Evolutionary conservation across 345 rosid species (phyloP).

Genomic region (Orychophragmus violaceus): DNA sequence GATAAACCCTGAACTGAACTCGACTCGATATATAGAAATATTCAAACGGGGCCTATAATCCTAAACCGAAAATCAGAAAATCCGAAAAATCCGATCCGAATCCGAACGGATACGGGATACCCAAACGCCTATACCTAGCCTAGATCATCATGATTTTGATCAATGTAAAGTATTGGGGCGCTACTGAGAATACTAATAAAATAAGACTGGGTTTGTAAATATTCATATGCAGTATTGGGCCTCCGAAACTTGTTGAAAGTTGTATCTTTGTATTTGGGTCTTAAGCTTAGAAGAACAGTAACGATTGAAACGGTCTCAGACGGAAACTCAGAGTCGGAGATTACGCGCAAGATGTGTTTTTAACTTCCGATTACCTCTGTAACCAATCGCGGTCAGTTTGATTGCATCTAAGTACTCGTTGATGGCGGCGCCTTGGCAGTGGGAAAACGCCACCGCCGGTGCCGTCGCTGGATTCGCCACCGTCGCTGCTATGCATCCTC

Average conservation of each 20-base stretch:
- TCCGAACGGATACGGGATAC: too few species aligned
- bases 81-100: too few species aligned
- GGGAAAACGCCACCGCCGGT: conserved; percentile 90
- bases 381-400: not conserved
- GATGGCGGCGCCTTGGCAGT: conserved; percentile 47
- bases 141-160: not conserved
- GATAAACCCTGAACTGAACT: too few species aligned
- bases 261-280: not conserved
- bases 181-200: not conserved
- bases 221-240: not conserved
- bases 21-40: too few species aligned
- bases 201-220: not conserved
- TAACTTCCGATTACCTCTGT: not conserved
- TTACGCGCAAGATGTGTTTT: not conserved
- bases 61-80: too few species aligned
- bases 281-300: not conserved
- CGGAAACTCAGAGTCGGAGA: conserved; percentile 1
- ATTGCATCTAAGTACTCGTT: not conserved
- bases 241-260: not conserved
- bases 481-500: conserved; percentile 74
- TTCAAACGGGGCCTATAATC: too few species aligned
- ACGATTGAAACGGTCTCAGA: not conserved
- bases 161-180: not conserved
- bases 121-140: too few species aligned
- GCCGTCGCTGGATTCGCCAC: conserved; percentile 88